Evolutionary conservation across 192 early-diverging fungal genomes (phyloP), one percentile per base, ranked within the genome.

Genomic region (Coemansia sp.): DNA sequence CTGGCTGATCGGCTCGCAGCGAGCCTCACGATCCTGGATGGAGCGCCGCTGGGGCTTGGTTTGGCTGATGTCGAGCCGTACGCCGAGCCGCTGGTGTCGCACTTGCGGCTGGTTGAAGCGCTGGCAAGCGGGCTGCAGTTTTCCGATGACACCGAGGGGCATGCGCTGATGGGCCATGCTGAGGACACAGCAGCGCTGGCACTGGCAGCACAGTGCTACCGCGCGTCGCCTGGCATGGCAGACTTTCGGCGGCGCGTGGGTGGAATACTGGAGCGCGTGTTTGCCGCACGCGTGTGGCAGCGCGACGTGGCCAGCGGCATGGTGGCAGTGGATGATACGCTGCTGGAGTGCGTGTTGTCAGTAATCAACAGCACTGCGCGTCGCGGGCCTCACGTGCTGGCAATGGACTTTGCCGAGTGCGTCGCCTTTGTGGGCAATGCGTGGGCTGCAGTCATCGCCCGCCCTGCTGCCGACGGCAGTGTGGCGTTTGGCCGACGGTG

Each of bases 81-180:
- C 45, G 9, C 60, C 1, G 57, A 39, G 37, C 72, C 66, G 23
- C 51, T 82, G 60, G 37, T 50, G 2, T 46, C 65, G 29, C 64
- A 46, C 32, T 53, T 82, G 69, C 71, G 69, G 15, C 61, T 75
- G 15, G 70, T 72, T 9, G 81, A 75, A 15, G 64, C 76, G 6
- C 68, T 78, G 51, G 76, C 73, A 0, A 70, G 81, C 15, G 81
- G 81, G 3, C 70, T 84, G 29, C 76, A 84, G 64, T 69, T 78
- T 45, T 45, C 76, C 2, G 81, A 84, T 48, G 76, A 84, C 4
- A 32, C 72, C 42, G 81, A 84, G 71, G 76, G 72, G 60, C 63
- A 59, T 25, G 81, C 81, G 42, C 55, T 57, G 4, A 66, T 75
- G 73, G 64, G 76, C 63, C 64, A 78, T 17, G 58, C 39, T 15